phyloP scores from a whole-genome alignment of 176 grass and related monocot genomes.

The Oryza meridionalis region DNA sequence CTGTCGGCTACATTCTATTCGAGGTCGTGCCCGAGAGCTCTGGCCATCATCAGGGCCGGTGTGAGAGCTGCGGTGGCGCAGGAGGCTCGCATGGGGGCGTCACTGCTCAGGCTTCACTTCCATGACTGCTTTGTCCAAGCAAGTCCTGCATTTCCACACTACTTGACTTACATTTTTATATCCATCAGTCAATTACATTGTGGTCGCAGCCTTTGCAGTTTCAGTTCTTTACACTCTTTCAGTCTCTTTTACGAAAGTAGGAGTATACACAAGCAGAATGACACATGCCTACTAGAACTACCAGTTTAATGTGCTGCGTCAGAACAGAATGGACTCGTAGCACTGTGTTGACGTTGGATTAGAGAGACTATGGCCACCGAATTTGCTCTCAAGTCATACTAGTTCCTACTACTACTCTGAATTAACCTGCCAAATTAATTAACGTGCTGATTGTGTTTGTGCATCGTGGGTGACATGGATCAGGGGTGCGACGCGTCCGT shows the following conservation, averaged over 20 bases:
- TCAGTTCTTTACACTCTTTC: neutral
- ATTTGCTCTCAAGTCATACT: neutral
- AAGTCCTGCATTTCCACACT: constrained; percentile 43
- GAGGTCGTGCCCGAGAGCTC: constrained; percentile 54
- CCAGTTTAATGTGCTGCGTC: neutral
- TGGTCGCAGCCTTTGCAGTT: neutral
- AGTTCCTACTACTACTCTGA: neutral
- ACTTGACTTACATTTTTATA: neutral
- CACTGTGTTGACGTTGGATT: neutral
- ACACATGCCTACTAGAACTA: neutral
- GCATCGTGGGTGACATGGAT: neutral
- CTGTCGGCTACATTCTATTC: constrained; percentile 71
- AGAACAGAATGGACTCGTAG: neutral
- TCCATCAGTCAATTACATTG: neutral
- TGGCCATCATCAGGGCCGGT: constrained; percentile 49
- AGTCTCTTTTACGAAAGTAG: neutral
- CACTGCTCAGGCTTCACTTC: constrained; percentile 82
- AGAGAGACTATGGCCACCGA: neutral
- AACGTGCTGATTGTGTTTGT: neutral
- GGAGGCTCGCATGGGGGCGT: constrained; percentile 79
- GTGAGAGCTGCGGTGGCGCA: constrained; percentile 55
- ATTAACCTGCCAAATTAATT: neutral
- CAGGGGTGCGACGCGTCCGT: constrained; percentile 65
- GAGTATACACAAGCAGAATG: neutral
- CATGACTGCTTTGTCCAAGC: constrained; percentile 92